A percentile compares a stretch with the other conserved stretches of the same genome.
Conservation (phyloP, 192 early-diverging fungal species). For the Funneliformis mosseae region DNA sequence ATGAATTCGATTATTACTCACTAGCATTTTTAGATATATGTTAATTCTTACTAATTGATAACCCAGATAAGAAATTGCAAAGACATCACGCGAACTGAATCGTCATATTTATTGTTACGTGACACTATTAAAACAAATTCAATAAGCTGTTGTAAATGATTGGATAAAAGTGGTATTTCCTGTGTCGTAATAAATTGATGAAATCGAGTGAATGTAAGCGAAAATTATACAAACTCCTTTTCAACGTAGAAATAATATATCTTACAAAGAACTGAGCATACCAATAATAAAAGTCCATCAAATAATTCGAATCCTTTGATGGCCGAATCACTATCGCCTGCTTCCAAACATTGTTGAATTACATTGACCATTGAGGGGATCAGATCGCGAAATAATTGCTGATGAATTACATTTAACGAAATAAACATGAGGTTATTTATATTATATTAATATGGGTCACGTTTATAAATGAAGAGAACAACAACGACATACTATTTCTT, state of each 20-base stretch:
- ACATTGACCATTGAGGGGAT: slow-evolving; percentile 87
- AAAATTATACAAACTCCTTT: no score
- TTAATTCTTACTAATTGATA: slow-evolving; percentile 67
- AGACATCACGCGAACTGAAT: slow-evolving; percentile 73
- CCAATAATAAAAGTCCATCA: slow-evolving; percentile 75
- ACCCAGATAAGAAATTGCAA: slow-evolving; percentile 83
- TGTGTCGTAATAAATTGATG: slow-evolving; percentile 26
- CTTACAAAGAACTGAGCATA: slow-evolving; percentile 34
- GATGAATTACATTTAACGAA: not conserved
- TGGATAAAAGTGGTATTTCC: slow-evolving; percentile 79
- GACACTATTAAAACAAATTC: slow-evolving; percentile 79
- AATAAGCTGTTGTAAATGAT: slow-evolving; percentile 78
- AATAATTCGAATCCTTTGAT: slow-evolving; percentile 87
- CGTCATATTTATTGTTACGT: slow-evolving; percentile 67
- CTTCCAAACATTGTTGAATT: slow-evolving; percentile 74
- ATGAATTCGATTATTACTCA: not conserved
- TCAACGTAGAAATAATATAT: not conserved
- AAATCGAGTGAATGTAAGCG: not conserved
- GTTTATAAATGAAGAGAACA: not conserved
- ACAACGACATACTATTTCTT: slow-evolving; percentile 58
- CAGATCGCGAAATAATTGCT: slow-evolving; percentile 68
- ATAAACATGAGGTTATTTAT: no score
- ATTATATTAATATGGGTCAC: not conserved
- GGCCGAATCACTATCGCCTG: slow-evolving; percentile 75
- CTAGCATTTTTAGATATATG: not conserved